Evolutionary conservation across 1,284 basidiomycete species (phyloP), one percentile per base, ranked within the genome.

Genomic region (Boletus albobrunnescens): DNA sequence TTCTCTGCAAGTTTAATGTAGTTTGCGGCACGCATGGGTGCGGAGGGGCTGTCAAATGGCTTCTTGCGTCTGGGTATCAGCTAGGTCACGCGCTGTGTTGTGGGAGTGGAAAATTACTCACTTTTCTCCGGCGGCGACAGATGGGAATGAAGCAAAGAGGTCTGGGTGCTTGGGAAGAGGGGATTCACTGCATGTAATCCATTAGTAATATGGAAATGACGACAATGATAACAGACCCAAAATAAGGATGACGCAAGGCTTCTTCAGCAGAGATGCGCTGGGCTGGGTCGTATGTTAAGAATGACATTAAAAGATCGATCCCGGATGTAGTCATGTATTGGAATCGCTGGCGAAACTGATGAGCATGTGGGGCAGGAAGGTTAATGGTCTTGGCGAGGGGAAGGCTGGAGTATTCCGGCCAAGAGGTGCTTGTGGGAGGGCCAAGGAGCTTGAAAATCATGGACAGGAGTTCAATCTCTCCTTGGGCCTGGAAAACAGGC

Each of bases 121-220:
- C 92, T 85, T 91, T 71, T 99, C 96, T 19, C 96, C 96, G 3
- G 93, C 93, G n/a, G 96, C 96, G 17, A 88, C 81, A 33, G 91
- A 94, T 14, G 96, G 96, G 68, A 99, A 99, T 2, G 91, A 95
- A 2, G 91, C 84, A 68, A 99, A 99, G 45, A 95, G 73, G 61
- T 97, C 94, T n/a, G 94, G 92, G 67, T 99, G 95, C 60, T 99
- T 98, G 1, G 96, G 95, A 32, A 89, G 69, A 0, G 96, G 96
- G 1, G 90, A 85, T 70, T 99, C 96, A 5, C 91, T 94, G 59
- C 40, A 28, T 11, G 33, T 6, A 30, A 43, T 17, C 14, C 30
- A 46, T 58, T 23, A 53, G 50, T 41, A 47, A 38, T 16, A 43
- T 14, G 14, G 12, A 19, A 33, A 35, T 36, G 37, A 44, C 30